Evolutionary conservation across 1,139 yeast species (phyloP).

Genomic region (Sugiyamaella xylanicola): DNA sequence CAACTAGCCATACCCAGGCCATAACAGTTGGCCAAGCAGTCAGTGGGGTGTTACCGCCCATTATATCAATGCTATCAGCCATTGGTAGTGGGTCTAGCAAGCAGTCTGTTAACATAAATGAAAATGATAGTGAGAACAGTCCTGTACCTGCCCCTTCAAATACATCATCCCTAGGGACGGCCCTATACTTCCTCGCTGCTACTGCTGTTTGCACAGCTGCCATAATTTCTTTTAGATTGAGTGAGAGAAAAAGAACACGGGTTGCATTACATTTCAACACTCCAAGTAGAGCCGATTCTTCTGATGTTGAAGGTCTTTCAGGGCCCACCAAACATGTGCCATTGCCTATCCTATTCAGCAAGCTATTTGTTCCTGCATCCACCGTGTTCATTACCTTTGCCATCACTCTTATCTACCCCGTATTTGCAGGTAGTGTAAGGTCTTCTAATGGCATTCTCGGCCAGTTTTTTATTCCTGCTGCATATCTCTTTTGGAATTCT

Average conservation of each 20-base stretch:
- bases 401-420: constrained; percentile 83
- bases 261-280: not conserved
- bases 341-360: constrained; percentile 54
- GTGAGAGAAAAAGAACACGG: constrained; percentile 2
- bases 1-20: constrained; percentile 78
- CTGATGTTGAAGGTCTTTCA: not conserved
- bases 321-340: constrained; percentile 45
- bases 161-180: constrained; percentile 48
- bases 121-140: constrained; percentile 17
- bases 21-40: constrained; percentile 94
- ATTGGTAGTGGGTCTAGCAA: constrained; percentile 43
- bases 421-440: constrained; percentile 75
- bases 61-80: constrained; percentile 65
- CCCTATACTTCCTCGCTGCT: constrained; percentile 44
- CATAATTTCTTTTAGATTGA: constrained; percentile 17
- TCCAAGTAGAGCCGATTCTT: not conserved
- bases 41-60: constrained; percentile 87
- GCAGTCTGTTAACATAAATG: constrained; percentile 35
- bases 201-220: constrained; percentile 24
- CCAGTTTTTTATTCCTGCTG: constrained; percentile 66
- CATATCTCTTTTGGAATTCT: constrained; percentile 80
- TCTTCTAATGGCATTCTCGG: constrained; percentile 54
- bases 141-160: constrained; percentile 39
- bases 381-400: constrained; percentile 75
- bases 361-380: constrained; percentile 62